Evolutionary conservation across 1,139 yeast genomes (phyloP), one percentile per base, ranked within the genome.

Genomic region (Suhomyces kunorum): DNA sequence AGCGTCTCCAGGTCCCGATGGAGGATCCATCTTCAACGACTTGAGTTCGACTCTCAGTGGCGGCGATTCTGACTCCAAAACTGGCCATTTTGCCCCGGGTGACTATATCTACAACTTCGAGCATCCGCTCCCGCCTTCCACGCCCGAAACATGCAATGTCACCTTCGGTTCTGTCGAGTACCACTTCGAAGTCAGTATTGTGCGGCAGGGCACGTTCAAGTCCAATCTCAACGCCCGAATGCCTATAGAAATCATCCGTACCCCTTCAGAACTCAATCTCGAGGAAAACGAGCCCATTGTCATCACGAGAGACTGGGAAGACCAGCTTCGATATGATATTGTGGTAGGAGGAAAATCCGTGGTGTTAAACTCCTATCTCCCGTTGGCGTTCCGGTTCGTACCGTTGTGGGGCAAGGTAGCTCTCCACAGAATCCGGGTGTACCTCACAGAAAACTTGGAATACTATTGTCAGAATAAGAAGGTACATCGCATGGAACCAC

Each of bases 221-320:
- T 71, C 88, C 30, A 86, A 85, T 52, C 63, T 92, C 25, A 55
- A 67, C 3, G 95, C 90, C 1, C 69, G 72, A 45, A 62, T 78
- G 34, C 87, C 87, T 1, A 74, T 92, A 1, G 71, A 70, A 4
- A 68, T 92, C 18, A 78, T 92, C 6, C 71, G 98, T 47, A 76
- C 89, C 0, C 92, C 90, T 7, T 74, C 88, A 0, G 90, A 85
- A 44, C 78, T 77, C 32, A 86, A 88, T 39, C 74, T 84, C 29
- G 98, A 92, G 58, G 90, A 87, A 54, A 83, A 86, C 46, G 98
- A 92, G 58, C 98, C 98, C 0, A 92, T 92, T 39, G 87, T 89
- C 5, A 89, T 92, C 29, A 74, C 86, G 12, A 74, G 95, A 48
- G 92, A 87, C 51, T 92, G 98, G 98, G 98, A 92, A 59, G 90